Conservation (phyloP, 179 eudicot species). For the Spinacia oleracea region DNA sequence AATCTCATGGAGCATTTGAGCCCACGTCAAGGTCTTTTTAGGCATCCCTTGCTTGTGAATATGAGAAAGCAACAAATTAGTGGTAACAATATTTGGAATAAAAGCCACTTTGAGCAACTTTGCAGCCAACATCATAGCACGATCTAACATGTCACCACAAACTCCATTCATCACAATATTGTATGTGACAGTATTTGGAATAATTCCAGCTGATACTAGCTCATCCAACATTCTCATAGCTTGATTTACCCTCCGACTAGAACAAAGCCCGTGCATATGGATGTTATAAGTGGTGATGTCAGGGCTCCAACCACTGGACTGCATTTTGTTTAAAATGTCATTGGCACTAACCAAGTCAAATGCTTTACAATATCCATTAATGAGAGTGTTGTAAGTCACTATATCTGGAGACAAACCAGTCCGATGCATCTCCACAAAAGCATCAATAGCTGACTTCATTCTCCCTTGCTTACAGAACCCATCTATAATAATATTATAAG, state of each 20-base stretch:
- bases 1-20: constrained; percentile 59
- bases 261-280: constrained; percentile 69
- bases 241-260: constrained; percentile 51
- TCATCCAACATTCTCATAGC: constrained; percentile 76
- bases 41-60: constrained; percentile 80
- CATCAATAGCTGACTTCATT: constrained; percentile 69
- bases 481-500: constrained; percentile 73
- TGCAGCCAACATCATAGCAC: constrained; percentile 77
- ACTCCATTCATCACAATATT: constrained; percentile 80
- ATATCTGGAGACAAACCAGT: constrained; percentile 67
- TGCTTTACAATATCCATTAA: constrained; percentile 76
- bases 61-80: constrained; percentile 78
- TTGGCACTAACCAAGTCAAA: constrained; percentile 65
- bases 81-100: constrained; percentile 75
- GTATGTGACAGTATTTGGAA: constrained; percentile 80
- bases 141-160: constrained; percentile 74
- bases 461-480: constrained; percentile 71
- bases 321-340: constrained; percentile 51
- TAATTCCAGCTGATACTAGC: constrained; percentile 69
- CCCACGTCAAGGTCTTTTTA: constrained; percentile 79
- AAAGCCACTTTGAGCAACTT: constrained; percentile 87
- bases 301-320: constrained; percentile 64
- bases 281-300: constrained; percentile 88
- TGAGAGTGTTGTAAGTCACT: constrained; percentile 85
- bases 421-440: constrained; percentile 62